Conservation (phyloP, 495 filamentous ascomycete species). For the Aspergillus heteromorphus region DNA sequence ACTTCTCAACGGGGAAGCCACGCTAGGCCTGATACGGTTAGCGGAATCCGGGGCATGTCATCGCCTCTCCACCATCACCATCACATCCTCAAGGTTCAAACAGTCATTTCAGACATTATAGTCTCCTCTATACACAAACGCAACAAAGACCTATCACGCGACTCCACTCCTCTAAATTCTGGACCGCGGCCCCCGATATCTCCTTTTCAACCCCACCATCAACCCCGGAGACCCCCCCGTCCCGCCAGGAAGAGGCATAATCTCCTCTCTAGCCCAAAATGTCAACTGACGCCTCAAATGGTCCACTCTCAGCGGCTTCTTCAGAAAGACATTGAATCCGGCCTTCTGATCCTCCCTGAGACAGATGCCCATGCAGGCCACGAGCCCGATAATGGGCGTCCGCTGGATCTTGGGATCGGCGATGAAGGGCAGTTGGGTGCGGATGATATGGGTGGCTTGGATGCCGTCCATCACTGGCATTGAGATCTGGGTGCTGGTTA, state of each 20-base stretch:
- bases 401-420: not conserved
- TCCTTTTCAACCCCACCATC: not conserved
- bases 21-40: too few relatives aligned
- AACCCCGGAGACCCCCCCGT: not conserved
- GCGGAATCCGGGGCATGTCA: too few relatives aligned
- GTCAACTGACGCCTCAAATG: slow-evolving; percentile 2
- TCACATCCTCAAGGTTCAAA: too few relatives aligned
- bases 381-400: slow-evolving; percentile 3
- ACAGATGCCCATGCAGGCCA: not conserved
- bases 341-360: not conserved
- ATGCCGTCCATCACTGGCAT: slow-evolving; percentile 1
- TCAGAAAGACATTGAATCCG: not conserved
- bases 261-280: not conserved
- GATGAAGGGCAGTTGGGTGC: slow-evolving; percentile 4
- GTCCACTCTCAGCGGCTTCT: slow-evolving; percentile 6
- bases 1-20: too few relatives aligned
- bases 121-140: not conserved
- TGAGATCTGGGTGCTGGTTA: slow-evolving; percentile 1
- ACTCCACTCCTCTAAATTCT: not conserved
- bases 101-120: too few relatives aligned
- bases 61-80: too few relatives aligned
- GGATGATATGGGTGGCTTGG: slow-evolving; percentile 5
- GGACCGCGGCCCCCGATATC: not conserved
- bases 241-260: not conserved
- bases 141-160: too few relatives aligned